Evolutionary conservation across 192 early-diverging fungal genomes (phyloP).

Genomic region (Rhizophagus clarus): DNA sequence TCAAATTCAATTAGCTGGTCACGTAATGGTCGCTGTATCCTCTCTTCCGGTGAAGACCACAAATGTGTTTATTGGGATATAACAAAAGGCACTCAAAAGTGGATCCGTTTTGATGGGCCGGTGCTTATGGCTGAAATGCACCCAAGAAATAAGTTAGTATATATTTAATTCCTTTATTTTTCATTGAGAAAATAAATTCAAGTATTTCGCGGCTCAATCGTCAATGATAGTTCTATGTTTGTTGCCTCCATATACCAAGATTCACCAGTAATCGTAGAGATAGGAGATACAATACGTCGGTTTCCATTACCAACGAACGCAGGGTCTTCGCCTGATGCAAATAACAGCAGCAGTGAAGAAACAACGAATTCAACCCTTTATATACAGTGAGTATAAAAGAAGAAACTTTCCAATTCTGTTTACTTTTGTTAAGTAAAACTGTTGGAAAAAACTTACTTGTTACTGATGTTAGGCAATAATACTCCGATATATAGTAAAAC

Average conservation of each 20-base stretch:
- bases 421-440: conserved; percentile 34
- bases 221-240: conserved; percentile 46
- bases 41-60: conserved; percentile 81
- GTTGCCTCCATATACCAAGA: conserved; percentile 54
- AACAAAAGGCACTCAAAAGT: conserved; percentile 51
- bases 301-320: conserved; percentile 28
- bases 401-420: conserved; percentile 9
- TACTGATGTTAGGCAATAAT: conserved; percentile 50
- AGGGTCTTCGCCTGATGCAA: neutral
- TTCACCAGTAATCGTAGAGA: conserved; percentile 49
- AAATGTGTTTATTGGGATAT: conserved; percentile 91
- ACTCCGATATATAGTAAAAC: conserved; percentile 34
- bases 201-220: conserved; percentile 1
- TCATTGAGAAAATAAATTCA: conserved; percentile 34
- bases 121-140: conserved; percentile 76
- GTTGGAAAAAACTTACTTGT: conserved; percentile 35
- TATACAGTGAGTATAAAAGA: neutral
- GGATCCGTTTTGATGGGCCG: conserved; percentile 69
- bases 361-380: neutral
- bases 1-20: conserved; percentile 69
- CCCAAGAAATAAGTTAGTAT: conserved; percentile 70
- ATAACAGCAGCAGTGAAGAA: neutral
- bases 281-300: conserved; percentile 41
- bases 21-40: conserved; percentile 71
- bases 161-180: conserved; percentile 45